A percentile compares a stretch with the other conserved stretches of the same genome.
Conservation (phyloP, 1,284 basidiomycete genomes). For the Phylloboletellus chloephorus region DNA sequence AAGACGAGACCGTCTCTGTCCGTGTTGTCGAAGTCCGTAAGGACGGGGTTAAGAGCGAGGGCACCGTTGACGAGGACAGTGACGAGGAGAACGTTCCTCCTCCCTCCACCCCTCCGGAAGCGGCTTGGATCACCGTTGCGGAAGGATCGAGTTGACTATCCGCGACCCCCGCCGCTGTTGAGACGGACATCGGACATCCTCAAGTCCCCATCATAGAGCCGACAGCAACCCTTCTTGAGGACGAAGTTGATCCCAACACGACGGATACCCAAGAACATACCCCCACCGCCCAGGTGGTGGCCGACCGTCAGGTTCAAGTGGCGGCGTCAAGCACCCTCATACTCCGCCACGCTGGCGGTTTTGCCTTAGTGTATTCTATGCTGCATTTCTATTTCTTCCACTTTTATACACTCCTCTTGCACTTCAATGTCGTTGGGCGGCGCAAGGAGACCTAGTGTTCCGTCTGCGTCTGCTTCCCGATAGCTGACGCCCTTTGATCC, state of each 20-base stretch:
- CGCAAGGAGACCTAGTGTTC: conserved; percentile 26
- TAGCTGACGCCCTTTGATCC: conserved; percentile 1
- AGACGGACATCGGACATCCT: conserved; percentile 17
- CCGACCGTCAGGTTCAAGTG: conserved; percentile 19
- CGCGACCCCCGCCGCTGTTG: conserved; percentile 17
- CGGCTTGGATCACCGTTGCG: conserved; percentile 29
- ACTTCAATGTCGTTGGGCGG: conserved; percentile 31
- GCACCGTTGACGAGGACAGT: conserved; percentile 29
- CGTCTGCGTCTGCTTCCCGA: conserved; percentile 5
- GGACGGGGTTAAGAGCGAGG: conserved; percentile 30
- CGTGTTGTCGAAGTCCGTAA: conserved; percentile 18
- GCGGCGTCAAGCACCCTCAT: conserved; percentile 28
- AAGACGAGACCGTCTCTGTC: conserved; percentile 28
- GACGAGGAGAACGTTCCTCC: conserved; percentile 29
- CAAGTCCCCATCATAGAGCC: conserved; percentile 23
- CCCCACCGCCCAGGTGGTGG: conserved; percentile 15
- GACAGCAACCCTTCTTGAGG: conserved; percentile 16
- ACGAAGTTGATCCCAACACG: conserved; percentile 14
- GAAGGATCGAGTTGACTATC: conserved; percentile 34
- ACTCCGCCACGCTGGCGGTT: conserved; percentile 38
- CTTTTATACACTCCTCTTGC: conserved; percentile 46
- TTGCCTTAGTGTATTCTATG: conserved; percentile 41
- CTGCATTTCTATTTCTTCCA: conserved; percentile 47
- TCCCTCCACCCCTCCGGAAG: conserved; percentile 29
- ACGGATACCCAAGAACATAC: conserved; percentile 22